phyloP scores from a whole-genome alignment of 208 protist genomes.

The Acanthamoeba healyi region DNA sequence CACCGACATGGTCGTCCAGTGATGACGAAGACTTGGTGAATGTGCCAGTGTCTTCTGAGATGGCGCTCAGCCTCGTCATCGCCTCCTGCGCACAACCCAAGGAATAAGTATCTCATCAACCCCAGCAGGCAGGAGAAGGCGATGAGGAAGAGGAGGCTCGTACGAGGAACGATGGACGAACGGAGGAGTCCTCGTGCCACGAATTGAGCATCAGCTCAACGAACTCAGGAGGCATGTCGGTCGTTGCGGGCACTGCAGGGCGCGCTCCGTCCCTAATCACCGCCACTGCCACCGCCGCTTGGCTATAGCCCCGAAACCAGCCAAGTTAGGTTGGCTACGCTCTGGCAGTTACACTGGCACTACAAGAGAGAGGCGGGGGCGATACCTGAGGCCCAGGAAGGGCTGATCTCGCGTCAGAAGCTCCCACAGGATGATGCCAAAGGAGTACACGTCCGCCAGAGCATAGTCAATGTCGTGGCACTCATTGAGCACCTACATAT shows the following conservation, averaged over 20 bases:
- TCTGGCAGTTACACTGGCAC: not conserved
- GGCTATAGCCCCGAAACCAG: not conserved
- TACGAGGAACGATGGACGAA: slow-evolving; percentile 42
- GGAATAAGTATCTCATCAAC: too few relatives aligned
- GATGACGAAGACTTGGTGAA: slow-evolving; percentile 38
- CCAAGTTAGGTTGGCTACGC: too few relatives aligned
- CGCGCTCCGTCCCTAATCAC: not conserved
- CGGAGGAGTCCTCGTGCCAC: slow-evolving; percentile 3
- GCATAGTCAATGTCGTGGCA: not conserved
- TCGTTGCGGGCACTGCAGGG: not conserved
- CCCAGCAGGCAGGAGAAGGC: not conserved
- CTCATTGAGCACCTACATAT: slow-evolving; percentile 15
- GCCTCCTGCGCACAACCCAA: too few relatives aligned
- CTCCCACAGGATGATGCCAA: slow-evolving; percentile 54
- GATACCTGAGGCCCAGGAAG: not conserved
- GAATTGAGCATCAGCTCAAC: not conserved
- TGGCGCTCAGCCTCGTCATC: slow-evolving; percentile 1
- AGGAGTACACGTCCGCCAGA: too few relatives aligned
- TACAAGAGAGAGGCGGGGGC: not conserved
- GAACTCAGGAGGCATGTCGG: not conserved
- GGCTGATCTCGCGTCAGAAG: too few relatives aligned
- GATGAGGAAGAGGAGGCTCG: not conserved
- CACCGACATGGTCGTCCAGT: not conserved
- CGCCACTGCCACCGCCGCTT: slow-evolving; percentile 5
- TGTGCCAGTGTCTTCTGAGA: not conserved